Evolutionary conservation across 2,329 filamentous ascomycete genomes (phyloP).

Genomic region (Diaporthe sp.): DNA sequence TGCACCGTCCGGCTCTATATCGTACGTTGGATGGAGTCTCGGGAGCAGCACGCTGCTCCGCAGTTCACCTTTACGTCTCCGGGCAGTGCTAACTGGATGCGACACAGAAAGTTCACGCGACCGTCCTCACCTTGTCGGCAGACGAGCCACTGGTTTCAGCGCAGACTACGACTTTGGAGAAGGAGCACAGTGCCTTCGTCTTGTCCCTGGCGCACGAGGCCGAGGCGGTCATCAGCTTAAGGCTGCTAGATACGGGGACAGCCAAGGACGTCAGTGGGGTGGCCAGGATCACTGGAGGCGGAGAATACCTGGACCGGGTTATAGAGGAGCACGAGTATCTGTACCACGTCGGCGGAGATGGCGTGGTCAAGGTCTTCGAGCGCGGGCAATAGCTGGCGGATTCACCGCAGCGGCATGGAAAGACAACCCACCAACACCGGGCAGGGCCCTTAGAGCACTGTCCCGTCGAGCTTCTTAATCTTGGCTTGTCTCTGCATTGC

Average conservation of each 20-base stretch:
- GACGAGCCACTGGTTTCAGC: slow-evolving; percentile 78
- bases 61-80: neutral
- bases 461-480: slow-evolving; percentile 3
- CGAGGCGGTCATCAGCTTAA: slow-evolving; percentile 77
- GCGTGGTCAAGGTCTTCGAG: slow-evolving; percentile 86
- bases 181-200: slow-evolving; percentile 78
- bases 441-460: neutral
- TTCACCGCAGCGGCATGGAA: slow-evolving; percentile 39
- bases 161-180: slow-evolving; percentile 76
- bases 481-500: slow-evolving; percentile 27
- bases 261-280: slow-evolving; percentile 94
- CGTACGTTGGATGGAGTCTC: too few species aligned
- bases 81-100: slow-evolving; percentile 25
- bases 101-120: slow-evolving; percentile 72
- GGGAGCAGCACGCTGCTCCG: neutral
- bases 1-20: neutral
- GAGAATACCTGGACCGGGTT: slow-evolving; percentile 47
- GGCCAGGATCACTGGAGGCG: slow-evolving; percentile 78
- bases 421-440: slow-evolving; percentile 41
- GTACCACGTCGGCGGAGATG: slow-evolving; percentile 86
- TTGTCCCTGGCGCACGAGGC: slow-evolving; percentile 83
- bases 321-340: slow-evolving; percentile 79
- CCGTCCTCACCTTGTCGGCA: slow-evolving; percentile 78
- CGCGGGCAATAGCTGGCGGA: slow-evolving; percentile 70
- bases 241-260: slow-evolving; percentile 87